Percentiles rank a stretch among this genome's conserved stretches.
phyloP scores from a whole-genome alignment of 345 rosid species.

The Dovyalis caffra region DNA sequence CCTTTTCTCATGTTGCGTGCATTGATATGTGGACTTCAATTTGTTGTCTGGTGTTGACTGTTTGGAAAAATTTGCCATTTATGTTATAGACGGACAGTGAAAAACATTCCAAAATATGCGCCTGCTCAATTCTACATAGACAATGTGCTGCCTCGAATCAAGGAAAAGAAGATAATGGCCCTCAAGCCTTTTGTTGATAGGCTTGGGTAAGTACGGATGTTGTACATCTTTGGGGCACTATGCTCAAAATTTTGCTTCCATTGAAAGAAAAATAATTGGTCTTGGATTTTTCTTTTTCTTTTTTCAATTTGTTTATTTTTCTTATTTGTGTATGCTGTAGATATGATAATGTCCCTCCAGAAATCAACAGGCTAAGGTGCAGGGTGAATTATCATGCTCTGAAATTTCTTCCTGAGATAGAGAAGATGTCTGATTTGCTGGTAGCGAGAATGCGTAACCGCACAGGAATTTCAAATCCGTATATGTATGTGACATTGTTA shows the following conservation, averaged over 20 bases:
- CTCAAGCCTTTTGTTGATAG: slow-evolving; percentile 99
- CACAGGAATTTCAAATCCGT: slow-evolving; percentile 80
- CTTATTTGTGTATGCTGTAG: slow-evolving; percentile 40
- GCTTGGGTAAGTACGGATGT: slow-evolving; percentile 65
- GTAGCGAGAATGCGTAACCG: slow-evolving; percentile 96
- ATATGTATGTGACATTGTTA: slow-evolving; percentile 56
- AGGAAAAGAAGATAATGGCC: slow-evolving; percentile 99
- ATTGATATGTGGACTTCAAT: background rate
- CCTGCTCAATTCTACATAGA: slow-evolving; percentile 98
- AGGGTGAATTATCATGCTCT: slow-evolving; percentile 99
- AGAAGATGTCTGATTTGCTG: slow-evolving; percentile 83
- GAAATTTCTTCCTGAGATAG: slow-evolving; percentile 90
- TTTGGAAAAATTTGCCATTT: background rate
- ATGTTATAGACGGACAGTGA: slow-evolving; percentile 77
- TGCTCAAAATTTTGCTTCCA: slow-evolving; percentile 9
- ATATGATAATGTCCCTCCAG: slow-evolving; percentile 96
- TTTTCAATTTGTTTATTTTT: slow-evolving; percentile 5
- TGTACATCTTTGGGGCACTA: background rate
- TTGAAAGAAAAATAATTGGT: slow-evolving; percentile 2
- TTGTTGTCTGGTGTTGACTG: slow-evolving; percentile 19
- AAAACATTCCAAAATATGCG: slow-evolving; percentile 98
- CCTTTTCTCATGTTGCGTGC: slow-evolving; percentile 1
- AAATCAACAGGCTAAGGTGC: slow-evolving; percentile 96
- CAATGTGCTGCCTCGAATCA: slow-evolving; percentile 94
- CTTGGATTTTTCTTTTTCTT: slow-evolving; percentile 6